Evolutionary conservation across 331 rosid genomes (phyloP).

Genomic region (Quercus lobata): DNA sequence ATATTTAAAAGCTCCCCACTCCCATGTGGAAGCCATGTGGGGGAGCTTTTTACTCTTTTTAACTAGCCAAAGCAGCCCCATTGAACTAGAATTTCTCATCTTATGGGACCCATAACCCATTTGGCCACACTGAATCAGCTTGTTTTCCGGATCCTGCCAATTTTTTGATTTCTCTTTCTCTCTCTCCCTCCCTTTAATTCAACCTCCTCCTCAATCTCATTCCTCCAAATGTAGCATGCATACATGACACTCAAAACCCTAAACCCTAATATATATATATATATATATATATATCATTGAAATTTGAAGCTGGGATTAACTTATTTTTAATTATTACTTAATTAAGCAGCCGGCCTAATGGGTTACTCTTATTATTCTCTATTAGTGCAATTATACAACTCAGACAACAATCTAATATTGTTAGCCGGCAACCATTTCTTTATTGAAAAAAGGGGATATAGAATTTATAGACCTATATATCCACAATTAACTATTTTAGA

Average conservation of each 20-base stretch:
- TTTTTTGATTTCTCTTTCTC: not conserved
- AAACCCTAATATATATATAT: not conserved
- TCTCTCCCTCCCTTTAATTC: slow-evolving; percentile 3
- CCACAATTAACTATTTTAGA: too few relatives aligned
- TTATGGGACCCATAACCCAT: slow-evolving; percentile 38
- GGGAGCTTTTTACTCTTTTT: slow-evolving; percentile 30
- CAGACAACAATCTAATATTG: too few relatives aligned
- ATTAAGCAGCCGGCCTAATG: not conserved
- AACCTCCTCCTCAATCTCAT: not conserved
- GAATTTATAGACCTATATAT: too few relatives aligned
- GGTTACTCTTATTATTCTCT: not conserved
- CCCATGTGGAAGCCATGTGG: slow-evolving; percentile 76
- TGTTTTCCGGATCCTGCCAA: slow-evolving; percentile 75
- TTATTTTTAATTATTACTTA: not conserved
- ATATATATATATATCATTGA: too few relatives aligned
- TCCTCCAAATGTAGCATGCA: not conserved
- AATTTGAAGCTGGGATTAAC: not conserved
- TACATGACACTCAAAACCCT: not conserved
- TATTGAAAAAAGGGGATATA: too few relatives aligned
- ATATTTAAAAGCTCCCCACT: slow-evolving; percentile 24
- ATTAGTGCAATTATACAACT: too few relatives aligned
- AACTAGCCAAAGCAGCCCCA: slow-evolving; percentile 27
- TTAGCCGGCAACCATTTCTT: too few relatives aligned
- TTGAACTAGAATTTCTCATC: slow-evolving; percentile 52
- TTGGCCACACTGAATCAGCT: slow-evolving; percentile 28